These are phyloP conservation scores for Asterochloris sp. DNA, from an alignment of 139 green algal species.

Conservation along the genomic window DNA sequence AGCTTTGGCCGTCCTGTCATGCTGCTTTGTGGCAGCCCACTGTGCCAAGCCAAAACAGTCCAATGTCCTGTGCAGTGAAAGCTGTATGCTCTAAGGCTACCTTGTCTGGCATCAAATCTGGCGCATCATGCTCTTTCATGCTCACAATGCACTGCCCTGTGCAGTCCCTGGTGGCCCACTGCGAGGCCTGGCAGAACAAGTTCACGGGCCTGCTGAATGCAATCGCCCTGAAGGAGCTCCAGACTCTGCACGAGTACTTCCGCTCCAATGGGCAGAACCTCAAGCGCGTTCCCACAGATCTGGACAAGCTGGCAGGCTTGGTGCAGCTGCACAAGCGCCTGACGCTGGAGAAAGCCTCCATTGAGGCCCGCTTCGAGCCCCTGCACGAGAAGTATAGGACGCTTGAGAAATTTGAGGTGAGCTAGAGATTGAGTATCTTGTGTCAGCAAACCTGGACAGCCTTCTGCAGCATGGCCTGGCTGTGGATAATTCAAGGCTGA, in stretches of 20 bases:
- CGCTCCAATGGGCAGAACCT: conserved; percentile 1
- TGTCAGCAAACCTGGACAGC: neutral
- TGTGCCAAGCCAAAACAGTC: no score
- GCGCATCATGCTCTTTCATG: no score
- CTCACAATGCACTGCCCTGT: neutral
- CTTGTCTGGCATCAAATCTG: no score
- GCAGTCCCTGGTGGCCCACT: conserved; percentile 73
- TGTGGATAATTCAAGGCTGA: no score
- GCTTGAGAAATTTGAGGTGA: conserved; percentile 71
- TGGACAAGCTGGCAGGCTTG: conserved; percentile 66
- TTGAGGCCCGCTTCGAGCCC: conserved; percentile 41
- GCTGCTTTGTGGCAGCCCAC: no score
- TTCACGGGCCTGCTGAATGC: conserved; percentile 71
- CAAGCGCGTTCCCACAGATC: conserved; percentile 2
- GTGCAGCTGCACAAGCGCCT: conserved; percentile 65
- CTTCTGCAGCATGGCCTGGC: neutral
- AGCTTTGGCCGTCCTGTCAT: no score
- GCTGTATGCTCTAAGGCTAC: no score
- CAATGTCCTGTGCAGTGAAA: no score
- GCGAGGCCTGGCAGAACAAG: conserved; percentile 73
- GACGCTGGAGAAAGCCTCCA: conserved; percentile 46
- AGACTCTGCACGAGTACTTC: conserved; percentile 37
- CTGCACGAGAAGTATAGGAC: conserved; percentile 62
- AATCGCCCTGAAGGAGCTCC: conserved; percentile 59
- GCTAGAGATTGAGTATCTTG: neutral